phyloP scores from a whole-genome alignment of 2,329 filamentous ascomycete species.

The Dothideomycetes sp. region DNA sequence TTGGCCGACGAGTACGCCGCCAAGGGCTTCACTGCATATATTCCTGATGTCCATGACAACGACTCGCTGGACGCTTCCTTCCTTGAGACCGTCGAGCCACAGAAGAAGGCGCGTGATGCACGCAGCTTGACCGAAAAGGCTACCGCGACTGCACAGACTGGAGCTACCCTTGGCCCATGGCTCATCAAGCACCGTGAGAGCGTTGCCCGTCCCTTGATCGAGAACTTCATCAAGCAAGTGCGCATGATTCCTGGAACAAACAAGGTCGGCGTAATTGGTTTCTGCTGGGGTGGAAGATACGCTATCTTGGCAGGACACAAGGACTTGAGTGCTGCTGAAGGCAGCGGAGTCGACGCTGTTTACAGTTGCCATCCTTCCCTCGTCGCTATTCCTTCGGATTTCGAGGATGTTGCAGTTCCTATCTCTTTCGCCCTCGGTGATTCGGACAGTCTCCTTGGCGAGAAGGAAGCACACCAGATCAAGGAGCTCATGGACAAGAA shows the following conservation, averaged over 20 bases:
- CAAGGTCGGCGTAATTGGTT: conserved; percentile 39
- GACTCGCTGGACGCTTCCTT: conserved; percentile 33
- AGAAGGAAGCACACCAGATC: conserved; percentile 31
- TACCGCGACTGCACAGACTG: conserved; percentile 32
- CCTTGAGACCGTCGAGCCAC: conserved; percentile 35
- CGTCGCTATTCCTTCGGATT: conserved; percentile 34
- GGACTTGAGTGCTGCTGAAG: conserved; percentile 19
- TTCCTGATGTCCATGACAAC: conserved; percentile 36
- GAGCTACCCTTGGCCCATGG: conserved; percentile 35
- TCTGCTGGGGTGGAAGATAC: conserved; percentile 40
- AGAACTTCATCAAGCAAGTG: conserved; percentile 34
- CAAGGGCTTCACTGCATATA: conserved; percentile 37
- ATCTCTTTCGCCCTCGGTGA: conserved; percentile 34
- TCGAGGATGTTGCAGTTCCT: conserved; percentile 32
- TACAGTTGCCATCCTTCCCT: conserved; percentile 35
- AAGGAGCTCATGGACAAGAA: conserved; percentile 33
- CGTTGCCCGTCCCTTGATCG: conserved; percentile 34
- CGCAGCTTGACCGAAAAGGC: conserved; percentile 32
- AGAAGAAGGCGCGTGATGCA: conserved; percentile 30
- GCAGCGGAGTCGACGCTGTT: conserved; percentile 32
- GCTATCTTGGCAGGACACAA: conserved; percentile 27
- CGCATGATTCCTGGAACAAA: conserved; percentile 31
- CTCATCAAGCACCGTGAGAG: conserved; percentile 35
- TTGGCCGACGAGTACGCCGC: conserved; percentile 41
- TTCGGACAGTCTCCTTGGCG: conserved; percentile 34